phyloP scores from a whole-genome alignment of 495 filamentous ascomycete genomes.

The Saxophila tyrrhenica region DNA sequence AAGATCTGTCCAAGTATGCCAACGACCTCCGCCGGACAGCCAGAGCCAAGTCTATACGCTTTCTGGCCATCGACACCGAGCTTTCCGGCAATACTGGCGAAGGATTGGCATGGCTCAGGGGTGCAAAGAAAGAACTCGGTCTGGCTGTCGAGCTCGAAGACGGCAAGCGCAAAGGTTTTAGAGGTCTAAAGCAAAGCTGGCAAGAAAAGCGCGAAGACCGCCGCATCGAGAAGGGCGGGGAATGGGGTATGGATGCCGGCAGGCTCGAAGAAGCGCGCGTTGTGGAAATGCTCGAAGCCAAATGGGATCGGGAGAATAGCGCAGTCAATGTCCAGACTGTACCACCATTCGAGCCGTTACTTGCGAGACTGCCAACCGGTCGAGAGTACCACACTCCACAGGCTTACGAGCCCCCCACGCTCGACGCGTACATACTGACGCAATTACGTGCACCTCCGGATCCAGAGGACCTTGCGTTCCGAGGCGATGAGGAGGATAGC shows the following conservation, averaged over 20 bases:
- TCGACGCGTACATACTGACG: conserved; percentile 26
- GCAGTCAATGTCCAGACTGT: conserved; percentile 74
- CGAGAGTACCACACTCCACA: conserved; percentile 62
- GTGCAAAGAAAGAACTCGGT: conserved; percentile 59
- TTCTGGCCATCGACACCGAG: conserved; percentile 84
- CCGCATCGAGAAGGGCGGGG: conserved; percentile 54
- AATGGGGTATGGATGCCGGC: conserved; percentile 76
- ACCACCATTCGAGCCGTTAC: conserved; percentile 53
- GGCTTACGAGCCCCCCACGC: conserved; percentile 19
- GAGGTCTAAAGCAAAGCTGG: conserved; percentile 61
- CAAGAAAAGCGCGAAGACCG: conserved; percentile 56
- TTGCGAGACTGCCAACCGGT: conserved; percentile 72
- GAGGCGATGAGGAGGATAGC: conserved; percentile 28
- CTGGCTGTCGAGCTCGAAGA: conserved; percentile 34
- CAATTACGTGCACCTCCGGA: conserved; percentile 31
- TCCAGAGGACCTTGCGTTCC: conserved; percentile 20
- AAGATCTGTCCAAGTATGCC: conserved; percentile 55
- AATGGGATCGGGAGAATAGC: conserved; percentile 89
- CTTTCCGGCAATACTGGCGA: conserved; percentile 65
- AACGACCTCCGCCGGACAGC: conserved; percentile 63
- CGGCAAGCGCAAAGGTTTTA: conserved; percentile 42
- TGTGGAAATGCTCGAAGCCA: conserved; percentile 71
- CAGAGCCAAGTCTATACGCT: conserved; percentile 72
- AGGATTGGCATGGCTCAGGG: conserved; percentile 73
- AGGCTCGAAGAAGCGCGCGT: conserved; percentile 74